Evolutionary conservation across 192 early-diverging fungal genomes (phyloP).

Genomic region (Funneliformis mosseae): DNA sequence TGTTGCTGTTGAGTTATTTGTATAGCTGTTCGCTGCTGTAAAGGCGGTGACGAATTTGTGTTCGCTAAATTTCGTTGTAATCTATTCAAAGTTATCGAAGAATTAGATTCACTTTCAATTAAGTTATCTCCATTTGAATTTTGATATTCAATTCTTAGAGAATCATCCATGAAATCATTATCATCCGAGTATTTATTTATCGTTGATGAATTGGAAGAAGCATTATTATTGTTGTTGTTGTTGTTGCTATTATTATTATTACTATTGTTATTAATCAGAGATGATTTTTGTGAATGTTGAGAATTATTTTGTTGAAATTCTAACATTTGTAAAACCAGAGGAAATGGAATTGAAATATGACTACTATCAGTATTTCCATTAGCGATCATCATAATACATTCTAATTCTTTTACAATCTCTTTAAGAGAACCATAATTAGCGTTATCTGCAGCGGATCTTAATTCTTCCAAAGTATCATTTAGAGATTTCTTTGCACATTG

Average conservation of each 20-base stretch:
- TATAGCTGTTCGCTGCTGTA: neutral
- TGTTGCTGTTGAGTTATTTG: neutral
- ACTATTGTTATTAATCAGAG: neutral
- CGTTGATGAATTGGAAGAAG: neutral
- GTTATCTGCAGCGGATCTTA: neutral
- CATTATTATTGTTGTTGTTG: neutral
- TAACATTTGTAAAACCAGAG: slow-evolving; percentile 11
- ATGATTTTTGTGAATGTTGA: neutral
- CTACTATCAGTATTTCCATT: slow-evolving; percentile 1
- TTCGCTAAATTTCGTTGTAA: neutral
- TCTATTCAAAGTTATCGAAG: neutral
- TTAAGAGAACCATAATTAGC: neutral
- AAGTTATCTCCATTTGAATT: neutral
- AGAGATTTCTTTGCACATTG: slow-evolving; percentile 14
- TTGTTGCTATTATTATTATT: neutral
- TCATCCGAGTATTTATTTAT: neutral
- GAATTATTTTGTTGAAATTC: slow-evolving; percentile 2
- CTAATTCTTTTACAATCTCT: slow-evolving; percentile 17
- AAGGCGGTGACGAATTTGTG: neutral
- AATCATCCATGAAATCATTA: neutral
- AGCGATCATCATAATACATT: slow-evolving; percentile 14
- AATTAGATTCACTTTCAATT: neutral
- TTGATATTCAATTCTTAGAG: neutral
- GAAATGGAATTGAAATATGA: slow-evolving; percentile 22
- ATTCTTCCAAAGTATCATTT: slow-evolving; percentile 23